Conservation (phyloP, 441 rosid species). For the Gossypium laxum region DNA sequence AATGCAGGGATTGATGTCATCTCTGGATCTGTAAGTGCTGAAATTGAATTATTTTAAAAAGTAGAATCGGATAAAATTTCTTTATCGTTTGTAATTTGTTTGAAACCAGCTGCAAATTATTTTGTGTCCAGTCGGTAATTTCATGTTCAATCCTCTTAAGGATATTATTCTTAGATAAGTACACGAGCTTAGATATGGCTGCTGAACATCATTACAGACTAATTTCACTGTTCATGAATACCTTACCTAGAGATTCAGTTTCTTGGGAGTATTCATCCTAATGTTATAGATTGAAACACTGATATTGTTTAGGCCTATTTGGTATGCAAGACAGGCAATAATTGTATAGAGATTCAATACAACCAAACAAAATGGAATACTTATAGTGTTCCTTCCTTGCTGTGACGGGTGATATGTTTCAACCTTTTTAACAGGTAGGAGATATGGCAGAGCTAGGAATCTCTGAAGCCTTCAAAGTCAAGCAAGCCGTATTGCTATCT, state of each 20-base stretch:
- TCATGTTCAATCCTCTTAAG: background rate
- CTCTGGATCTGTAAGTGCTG: slow-evolving; percentile 68
- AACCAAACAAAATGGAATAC: background rate
- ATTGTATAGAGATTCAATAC: background rate
- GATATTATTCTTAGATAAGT: background rate
- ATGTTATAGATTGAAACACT: background rate
- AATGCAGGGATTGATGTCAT: slow-evolving; percentile 81
- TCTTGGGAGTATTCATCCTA: background rate
- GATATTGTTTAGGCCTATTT: background rate
- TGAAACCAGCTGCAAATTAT: background rate
- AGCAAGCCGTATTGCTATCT: slow-evolving; percentile 81
- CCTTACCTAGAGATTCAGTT: background rate
- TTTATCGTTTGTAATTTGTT: background rate
- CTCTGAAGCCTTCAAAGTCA: slow-evolving; percentile 82
- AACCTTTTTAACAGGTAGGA: slow-evolving; percentile 46
- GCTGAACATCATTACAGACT: background rate
- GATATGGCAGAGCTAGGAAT: slow-evolving; percentile 75
- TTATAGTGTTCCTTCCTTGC: background rate
- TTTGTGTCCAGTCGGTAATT: background rate
- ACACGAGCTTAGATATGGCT: background rate
- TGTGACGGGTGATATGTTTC: slow-evolving; percentile 12
- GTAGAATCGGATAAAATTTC: background rate
- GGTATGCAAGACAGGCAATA: background rate
- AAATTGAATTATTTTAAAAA: background rate
- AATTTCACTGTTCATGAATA: background rate